Base-by-base conservation (phyloP, 192 early-diverging fungal species). In the Rhizophagus prolifer region DNA sequence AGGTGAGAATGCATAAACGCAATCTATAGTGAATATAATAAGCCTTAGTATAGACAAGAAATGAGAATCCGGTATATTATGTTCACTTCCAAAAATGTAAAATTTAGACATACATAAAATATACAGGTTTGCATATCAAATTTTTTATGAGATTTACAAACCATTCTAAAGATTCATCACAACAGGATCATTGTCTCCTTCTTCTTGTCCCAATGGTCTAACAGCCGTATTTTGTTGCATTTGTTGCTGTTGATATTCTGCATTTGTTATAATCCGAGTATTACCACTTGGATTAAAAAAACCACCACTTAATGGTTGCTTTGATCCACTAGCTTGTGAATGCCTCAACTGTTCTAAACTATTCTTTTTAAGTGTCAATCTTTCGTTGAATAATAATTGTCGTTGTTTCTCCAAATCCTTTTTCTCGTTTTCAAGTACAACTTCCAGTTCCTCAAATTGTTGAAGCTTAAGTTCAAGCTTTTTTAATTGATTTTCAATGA, bases 361-460 rank as follows among this genome's bases (percentile, higher is more conserved):
- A 21, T 81, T 85, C 64, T 87, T 86, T 84, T 86, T 86, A 58
- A 92, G 81, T 36, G 84, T 83, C 41, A 94, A 75, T 4, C 90
- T 81, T 16, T 94, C 91, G 34, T 82, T 63, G 75, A 86, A 91
- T 23, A 94, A 78, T 38, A 82, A 78, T 46, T 91, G 85, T 25
- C 89, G 85, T 79, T 93, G 90, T 13, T 83, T 75, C 71, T 92
- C 93, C 12, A 98, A 81, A 23, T 96, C 92, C 71, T 87, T 85
- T 79, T 92, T 85, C 83, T 99, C 97, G n/a, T 86, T 85, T 69
- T 97, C 97, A 14, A 99, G 80, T 4, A 96, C 84, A 21, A 83
- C 85, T 81, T 97, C 98, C 69, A 98, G 78, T 79, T 97, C 94
- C 59, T 96, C 91, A 80, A 99, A 96, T 81, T 98, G 94, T 75